Conservation (phyloP, 306 rosid genomes). For the Pyrus pyrifolia region DNA sequence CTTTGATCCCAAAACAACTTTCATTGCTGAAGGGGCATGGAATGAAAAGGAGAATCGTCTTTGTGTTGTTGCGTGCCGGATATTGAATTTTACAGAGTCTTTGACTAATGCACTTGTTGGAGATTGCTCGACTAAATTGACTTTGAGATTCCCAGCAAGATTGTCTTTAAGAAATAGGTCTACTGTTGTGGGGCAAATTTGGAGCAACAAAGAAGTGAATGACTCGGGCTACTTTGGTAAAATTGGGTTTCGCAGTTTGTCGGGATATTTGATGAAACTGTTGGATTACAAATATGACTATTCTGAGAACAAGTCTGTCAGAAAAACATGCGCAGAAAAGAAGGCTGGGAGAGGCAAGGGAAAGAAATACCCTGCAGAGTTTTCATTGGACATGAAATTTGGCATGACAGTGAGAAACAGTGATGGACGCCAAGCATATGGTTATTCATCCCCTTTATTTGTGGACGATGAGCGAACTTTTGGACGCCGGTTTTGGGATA, state of each 20-base stretch:
- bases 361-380: slow-evolving; percentile 49
- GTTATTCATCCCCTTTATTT: slow-evolving; percentile 56
- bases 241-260: slow-evolving; percentile 40
- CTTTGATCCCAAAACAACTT: slow-evolving; percentile 39
- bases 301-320: slow-evolving; percentile 35
- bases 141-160: slow-evolving; percentile 42
- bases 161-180: slow-evolving; percentile 56
- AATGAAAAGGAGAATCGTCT: slow-evolving; percentile 54
- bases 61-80: slow-evolving; percentile 56
- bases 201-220: slow-evolving; percentile 49
- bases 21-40: slow-evolving; percentile 77
- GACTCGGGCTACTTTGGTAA: slow-evolving; percentile 46
- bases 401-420: slow-evolving; percentile 46
- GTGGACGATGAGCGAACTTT: slow-evolving; percentile 43
- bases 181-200: slow-evolving; percentile 48
- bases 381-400: slow-evolving; percentile 65
- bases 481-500: slow-evolving; percentile 13
- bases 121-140: slow-evolving; percentile 54
- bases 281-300: slow-evolving; percentile 43
- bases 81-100: slow-evolving; percentile 43
- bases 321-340: slow-evolving; percentile 40
- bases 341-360: slow-evolving; percentile 35
- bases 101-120: slow-evolving; percentile 48
- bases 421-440: slow-evolving; percentile 51
- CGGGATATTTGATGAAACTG: slow-evolving; percentile 20